Base-by-base conservation (phyloP, 208 protist species). In the Wallacemonas rigidus region DNA sequence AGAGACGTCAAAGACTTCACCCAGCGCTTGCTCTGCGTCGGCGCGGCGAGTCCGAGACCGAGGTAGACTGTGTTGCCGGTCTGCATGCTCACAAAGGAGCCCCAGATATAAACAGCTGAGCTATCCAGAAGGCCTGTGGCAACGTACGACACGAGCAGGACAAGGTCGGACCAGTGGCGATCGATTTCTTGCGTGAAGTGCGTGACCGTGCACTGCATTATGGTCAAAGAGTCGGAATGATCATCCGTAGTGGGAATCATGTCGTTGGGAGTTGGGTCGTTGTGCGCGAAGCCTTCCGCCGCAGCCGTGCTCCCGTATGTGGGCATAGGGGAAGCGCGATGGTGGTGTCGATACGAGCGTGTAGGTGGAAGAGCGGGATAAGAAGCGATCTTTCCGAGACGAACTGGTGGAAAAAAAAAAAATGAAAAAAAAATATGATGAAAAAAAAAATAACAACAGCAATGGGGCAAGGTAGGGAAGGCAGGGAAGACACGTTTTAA, bases 11-110 rank as follows among this genome's bases (percentile, higher is more conserved):
- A 47, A 3, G 71, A 68, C 55, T 75, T 75, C 7, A 75, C 12
- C 71, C 71, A 75, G 6, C 71, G 71, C 40, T 60, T 54, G 71
- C 61, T 69, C 58, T 74, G 45, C 48, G 47, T 41, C 70, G 62
- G 58, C 3, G 71, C 58, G 2, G 71, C 60, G 5, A 75, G 50
- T 15, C 71, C 71, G 2, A 75, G 71, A 38, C 71, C 71, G 55
- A 75, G 53, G 62, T 75, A 75, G 26, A 75, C 71, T 43, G 71
- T 75, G 54, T 75, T 75, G n/a, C 71, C 71, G 1, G 71, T 75
- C 62, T 75, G 71, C 71, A 75, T 75, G 53, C 61, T 69, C 35
- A 75, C 71, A 17, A 75, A 75, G 36, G 71, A 75, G 62, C 71
- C 71, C 71, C 71, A 75, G 15, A 67, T 69, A 39, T 43, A 50